These are phyloP conservation scores for Candida tetrigidarum DNA, from an alignment of 1,139 yeast species.

Conservation along the genomic window DNA sequence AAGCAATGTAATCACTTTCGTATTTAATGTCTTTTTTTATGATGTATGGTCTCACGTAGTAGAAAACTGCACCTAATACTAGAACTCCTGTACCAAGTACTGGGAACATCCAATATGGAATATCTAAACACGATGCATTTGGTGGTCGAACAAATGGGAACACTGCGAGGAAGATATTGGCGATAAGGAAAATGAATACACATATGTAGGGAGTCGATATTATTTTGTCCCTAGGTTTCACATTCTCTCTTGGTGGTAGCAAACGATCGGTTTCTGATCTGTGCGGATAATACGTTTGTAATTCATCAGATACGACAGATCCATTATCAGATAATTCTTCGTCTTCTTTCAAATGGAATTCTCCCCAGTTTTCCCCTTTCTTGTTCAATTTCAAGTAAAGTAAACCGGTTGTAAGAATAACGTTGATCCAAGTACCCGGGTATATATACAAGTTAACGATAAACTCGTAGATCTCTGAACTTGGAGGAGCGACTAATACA, in stretches of 20 bases:
- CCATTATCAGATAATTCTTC: slow-evolving; percentile 12
- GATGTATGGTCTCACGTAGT: slow-evolving; percentile 20
- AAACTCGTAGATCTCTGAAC: slow-evolving; percentile 50
- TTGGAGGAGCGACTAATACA: slow-evolving; percentile 50
- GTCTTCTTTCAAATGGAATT: slow-evolving; percentile 19
- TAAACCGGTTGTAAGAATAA: slow-evolving; percentile 45
- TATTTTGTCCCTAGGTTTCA: slow-evolving; percentile 10
- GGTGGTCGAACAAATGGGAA: slow-evolving; percentile 65
- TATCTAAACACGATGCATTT: slow-evolving; percentile 25
- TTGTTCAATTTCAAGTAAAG: slow-evolving; percentile 40
- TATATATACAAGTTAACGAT: slow-evolving; percentile 53
- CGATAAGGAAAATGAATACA: slow-evolving; percentile 43
- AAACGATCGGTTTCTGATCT: slow-evolving; percentile 11
- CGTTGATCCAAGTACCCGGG: slow-evolving; percentile 57
- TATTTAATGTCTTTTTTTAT: slow-evolving; percentile 17
- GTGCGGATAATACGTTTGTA: slow-evolving; percentile 13
- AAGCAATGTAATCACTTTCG: slow-evolving; percentile 19
- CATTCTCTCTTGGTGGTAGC: slow-evolving; percentile 4
- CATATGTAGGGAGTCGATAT: slow-evolving; percentile 33
- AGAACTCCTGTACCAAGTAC: slow-evolving; percentile 54
- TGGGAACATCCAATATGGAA: slow-evolving; percentile 64
- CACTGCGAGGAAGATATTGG: slow-evolving; percentile 56
- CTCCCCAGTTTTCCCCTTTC: slow-evolving; percentile 37
- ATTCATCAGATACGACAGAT: slow-evolving; percentile 11
- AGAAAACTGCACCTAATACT: slow-evolving; percentile 47